Conservation (phyloP, 257 asterid genomes). For the Penstemon newberryi region DNA sequence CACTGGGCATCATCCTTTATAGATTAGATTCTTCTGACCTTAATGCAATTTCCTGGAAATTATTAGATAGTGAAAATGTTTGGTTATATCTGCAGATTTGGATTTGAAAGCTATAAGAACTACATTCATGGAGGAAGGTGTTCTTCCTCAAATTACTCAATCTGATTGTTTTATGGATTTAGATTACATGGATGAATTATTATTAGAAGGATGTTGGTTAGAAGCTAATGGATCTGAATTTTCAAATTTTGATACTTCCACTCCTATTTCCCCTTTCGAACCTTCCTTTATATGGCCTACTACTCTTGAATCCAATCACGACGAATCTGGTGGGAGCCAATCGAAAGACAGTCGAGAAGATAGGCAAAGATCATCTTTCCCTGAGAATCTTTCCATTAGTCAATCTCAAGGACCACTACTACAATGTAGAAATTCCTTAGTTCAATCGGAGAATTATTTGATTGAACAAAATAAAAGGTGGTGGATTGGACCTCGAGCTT, state of each 20-base stretch:
- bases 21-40: constrained; percentile 30
- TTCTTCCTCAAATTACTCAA: constrained; percentile 45
- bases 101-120: constrained; percentile 16
- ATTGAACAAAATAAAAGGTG: constrained; percentile 46
- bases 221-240: constrained; percentile 67
- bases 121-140: constrained; percentile 58
- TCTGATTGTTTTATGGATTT: constrained; percentile 70
- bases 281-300: constrained; percentile 67
- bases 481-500: constrained; percentile 74
- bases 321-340: constrained; percentile 34
- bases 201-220: constrained; percentile 83
- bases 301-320: constrained; percentile 37
- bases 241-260: constrained; percentile 45
- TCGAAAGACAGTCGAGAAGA: constrained; percentile 40
- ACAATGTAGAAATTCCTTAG: constrained; percentile 25
- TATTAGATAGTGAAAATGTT: constrained; percentile 9
- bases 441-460: constrained; percentile 31
- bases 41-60: constrained; percentile 14
- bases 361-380: constrained; percentile 47
- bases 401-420: constrained; percentile 41
- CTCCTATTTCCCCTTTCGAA: constrained; percentile 56
- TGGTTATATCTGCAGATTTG: constrained; percentile 34
- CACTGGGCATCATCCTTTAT: constrained; percentile 19
- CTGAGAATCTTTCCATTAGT: constrained; percentile 53
- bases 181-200: constrained; percentile 78